These are phyloP conservation scores for Bryopsis sp. DNA, from an alignment of 139 green algal genomes.

Conservation along the genomic window DNA sequence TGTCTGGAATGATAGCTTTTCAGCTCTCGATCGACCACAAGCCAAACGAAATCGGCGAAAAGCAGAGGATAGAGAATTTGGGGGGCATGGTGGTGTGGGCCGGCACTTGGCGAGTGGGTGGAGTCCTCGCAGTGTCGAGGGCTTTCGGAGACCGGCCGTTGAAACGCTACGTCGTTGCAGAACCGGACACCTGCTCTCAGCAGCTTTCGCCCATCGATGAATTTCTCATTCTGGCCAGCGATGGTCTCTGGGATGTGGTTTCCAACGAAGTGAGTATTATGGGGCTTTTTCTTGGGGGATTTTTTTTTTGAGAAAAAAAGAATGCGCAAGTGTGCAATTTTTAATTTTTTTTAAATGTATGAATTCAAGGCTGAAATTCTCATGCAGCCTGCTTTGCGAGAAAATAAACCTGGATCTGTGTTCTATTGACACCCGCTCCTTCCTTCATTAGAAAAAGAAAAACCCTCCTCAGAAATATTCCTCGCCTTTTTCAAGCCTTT, in stretches of 20 bases:
- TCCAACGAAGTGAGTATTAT: constrained; percentile 46
- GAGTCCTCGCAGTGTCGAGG: constrained; percentile 88
- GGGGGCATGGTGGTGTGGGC: constrained; percentile 87
- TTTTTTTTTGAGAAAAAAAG: too few relatives aligned
- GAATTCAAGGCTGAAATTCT: too few relatives aligned
- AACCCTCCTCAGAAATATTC: too few relatives aligned
- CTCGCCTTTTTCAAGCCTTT: too few relatives aligned
- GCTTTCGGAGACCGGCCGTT: constrained; percentile 90
- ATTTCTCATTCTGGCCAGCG: constrained; percentile 77
- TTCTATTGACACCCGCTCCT: too few relatives aligned
- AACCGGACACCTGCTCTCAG: constrained; percentile 61
- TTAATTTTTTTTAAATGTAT: too few relatives aligned
- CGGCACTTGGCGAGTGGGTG: constrained; percentile 90
- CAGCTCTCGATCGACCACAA: constrained; percentile 88
- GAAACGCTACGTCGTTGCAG: constrained; percentile 79
- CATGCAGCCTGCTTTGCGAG: too few relatives aligned
- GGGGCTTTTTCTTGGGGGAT: too few relatives aligned
- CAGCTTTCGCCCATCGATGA: constrained; percentile 36
- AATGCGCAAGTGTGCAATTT: too few relatives aligned
- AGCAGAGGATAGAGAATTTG: constrained; percentile 76
- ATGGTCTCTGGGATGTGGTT: constrained; percentile 93
- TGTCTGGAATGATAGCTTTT: too few relatives aligned
- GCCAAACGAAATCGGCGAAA: constrained; percentile 83
- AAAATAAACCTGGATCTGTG: too few relatives aligned
- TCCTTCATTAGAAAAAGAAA: too few relatives aligned